Percentiles rank a stretch among this genome's conserved stretches.
Evolutionary conservation across 352 stramenopile species (phyloP).

Genomic region (Globisporangium nodosum): DNA sequence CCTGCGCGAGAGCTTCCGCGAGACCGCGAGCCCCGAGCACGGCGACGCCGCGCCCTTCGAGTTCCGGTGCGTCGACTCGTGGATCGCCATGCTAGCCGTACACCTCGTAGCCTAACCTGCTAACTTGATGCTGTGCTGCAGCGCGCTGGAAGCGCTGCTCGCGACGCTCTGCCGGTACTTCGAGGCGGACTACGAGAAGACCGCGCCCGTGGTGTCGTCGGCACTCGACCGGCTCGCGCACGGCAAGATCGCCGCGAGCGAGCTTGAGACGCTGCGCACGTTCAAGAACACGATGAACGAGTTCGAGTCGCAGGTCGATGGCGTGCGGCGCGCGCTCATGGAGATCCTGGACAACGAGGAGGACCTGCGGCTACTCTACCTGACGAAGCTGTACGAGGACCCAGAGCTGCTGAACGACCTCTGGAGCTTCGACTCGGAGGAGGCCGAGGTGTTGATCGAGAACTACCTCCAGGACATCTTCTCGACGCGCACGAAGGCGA

Average conservation of each 20-base stretch:
- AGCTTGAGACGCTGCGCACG: constrained; percentile 56
- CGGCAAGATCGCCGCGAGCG: constrained; percentile 34
- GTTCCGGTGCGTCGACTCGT: constrained; percentile 24
- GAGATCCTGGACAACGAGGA: constrained; percentile 66
- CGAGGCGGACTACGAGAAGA: constrained; percentile 1
- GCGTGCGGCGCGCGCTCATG: constrained; percentile 56
- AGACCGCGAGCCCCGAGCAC: constrained; percentile 12
- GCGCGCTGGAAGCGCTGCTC: constrained; percentile 34
- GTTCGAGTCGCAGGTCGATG: constrained; percentile 64
- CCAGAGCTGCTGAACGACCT: constrained; percentile 20
- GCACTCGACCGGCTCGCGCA: constrained; percentile 45
- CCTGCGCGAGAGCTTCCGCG: constrained; percentile 36
- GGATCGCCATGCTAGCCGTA: neutral
- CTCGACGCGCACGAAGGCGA: constrained; percentile 63
- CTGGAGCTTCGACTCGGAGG: constrained; percentile 10
- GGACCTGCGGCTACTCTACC: constrained; percentile 49
- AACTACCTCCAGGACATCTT: constrained; percentile 44
- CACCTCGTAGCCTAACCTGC: neutral
- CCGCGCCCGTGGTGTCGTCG: constrained; percentile 1
- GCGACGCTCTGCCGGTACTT: constrained; percentile 21
- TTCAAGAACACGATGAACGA: constrained; percentile 74
- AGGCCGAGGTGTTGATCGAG: constrained; percentile 16
- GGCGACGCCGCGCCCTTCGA: constrained; percentile 23
- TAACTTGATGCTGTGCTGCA: neutral
- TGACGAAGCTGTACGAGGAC: constrained; percentile 35